These are phyloP conservation scores for Neckera pumila DNA, from an alignment of 225 moss, liverwort and hornwort species.

Conservation along the genomic window DNA sequence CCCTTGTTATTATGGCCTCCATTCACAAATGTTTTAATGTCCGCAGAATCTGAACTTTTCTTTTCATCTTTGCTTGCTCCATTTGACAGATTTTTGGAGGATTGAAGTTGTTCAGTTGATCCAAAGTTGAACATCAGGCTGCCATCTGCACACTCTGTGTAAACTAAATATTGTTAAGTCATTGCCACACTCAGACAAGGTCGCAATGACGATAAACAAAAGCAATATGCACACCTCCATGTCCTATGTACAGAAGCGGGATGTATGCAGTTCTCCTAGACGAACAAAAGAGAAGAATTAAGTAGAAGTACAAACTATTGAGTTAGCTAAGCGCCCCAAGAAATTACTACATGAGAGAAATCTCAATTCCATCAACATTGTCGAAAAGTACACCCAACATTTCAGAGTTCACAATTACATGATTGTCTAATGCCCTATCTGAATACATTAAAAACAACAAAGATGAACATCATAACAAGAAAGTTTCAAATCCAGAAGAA, in stretches of 20 bases:
- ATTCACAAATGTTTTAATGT: background rate
- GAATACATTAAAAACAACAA: background rate
- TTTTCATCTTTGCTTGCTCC: constrained; percentile 8
- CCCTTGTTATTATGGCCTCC: background rate
- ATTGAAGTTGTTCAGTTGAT: constrained; percentile 40
- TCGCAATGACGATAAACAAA: background rate
- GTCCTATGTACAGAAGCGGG: background rate
- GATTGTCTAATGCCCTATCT: background rate
- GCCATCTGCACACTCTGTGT: constrained; percentile 65
- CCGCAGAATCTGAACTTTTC: constrained; percentile 2
- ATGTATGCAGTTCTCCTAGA: background rate
- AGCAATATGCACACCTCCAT: background rate
- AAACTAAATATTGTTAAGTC: background rate
- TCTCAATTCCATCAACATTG: background rate
- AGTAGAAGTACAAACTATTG: background rate
- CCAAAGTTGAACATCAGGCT: constrained; percentile 92
- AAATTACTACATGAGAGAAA: background rate
- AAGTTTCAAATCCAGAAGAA: background rate
- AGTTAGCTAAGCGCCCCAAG: background rate
- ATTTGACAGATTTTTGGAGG: constrained; percentile 15
- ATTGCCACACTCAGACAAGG: background rate
- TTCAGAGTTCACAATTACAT: background rate
- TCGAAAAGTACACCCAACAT: background rate
- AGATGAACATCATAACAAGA: background rate
- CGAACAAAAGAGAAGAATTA: background rate